Conservation (phyloP, 1,284 basidiomycete genomes). For the Lentinula novae-zelandiae region DNA sequence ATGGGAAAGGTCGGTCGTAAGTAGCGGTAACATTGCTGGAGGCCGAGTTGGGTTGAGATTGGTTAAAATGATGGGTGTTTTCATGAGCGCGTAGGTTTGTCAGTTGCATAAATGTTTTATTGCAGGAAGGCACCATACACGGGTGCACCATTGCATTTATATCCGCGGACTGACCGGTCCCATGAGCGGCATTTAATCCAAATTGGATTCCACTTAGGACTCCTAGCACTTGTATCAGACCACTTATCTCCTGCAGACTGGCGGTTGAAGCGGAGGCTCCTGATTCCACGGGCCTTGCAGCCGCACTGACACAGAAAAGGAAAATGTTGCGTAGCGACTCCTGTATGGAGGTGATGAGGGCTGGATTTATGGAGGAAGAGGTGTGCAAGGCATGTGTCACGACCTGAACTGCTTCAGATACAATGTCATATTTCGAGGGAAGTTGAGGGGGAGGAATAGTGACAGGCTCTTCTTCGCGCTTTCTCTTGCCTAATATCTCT, state of each 20-base stretch:
- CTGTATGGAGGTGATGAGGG: constrained; percentile 61
- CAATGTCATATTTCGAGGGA: constrained; percentile 43
- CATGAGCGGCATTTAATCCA: constrained; percentile 34
- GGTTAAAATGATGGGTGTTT: constrained; percentile 56
- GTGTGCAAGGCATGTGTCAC: constrained; percentile 46
- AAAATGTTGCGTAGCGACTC: constrained; percentile 69
- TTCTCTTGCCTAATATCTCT: constrained; percentile 53
- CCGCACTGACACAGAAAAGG: constrained; percentile 68
- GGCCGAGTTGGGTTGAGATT: constrained; percentile 46
- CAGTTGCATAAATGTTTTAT: constrained; percentile 62
- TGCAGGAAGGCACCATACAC: constrained; percentile 57
- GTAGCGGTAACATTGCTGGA: constrained; percentile 56
- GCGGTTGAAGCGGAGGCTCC: constrained; percentile 21
- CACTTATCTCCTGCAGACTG: constrained; percentile 66
- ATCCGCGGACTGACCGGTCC: constrained; percentile 31
- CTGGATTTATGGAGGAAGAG: constrained; percentile 44
- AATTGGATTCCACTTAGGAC: constrained; percentile 72
- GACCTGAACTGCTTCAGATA: constrained; percentile 53
- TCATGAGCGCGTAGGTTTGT: constrained; percentile 67
- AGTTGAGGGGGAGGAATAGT: constrained; percentile 43
- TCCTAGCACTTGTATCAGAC: constrained; percentile 72
- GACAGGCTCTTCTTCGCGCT: constrained; percentile 52
- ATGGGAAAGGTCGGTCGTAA: constrained; percentile 54
- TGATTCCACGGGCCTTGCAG: constrained; percentile 42
- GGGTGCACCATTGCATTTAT: constrained; percentile 75